phyloP scores from a whole-genome alignment of 2,329 filamentous ascomycete species.

The Fulvia fulva region DNA sequence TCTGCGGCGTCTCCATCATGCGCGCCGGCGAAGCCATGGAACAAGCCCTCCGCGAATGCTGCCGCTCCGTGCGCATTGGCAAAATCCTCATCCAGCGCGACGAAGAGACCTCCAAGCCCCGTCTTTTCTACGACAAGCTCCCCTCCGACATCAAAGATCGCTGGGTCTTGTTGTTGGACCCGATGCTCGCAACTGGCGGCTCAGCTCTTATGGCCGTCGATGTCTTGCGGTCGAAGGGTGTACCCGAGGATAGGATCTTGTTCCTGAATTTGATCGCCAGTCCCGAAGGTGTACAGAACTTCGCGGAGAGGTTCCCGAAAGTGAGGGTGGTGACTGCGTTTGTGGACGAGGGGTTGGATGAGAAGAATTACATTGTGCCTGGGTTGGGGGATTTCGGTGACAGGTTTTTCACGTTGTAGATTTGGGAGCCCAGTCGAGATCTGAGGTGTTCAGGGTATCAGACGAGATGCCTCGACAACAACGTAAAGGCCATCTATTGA shows the following conservation, averaged over 20 bases:
- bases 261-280: slow-evolving; percentile 98
- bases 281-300: slow-evolving; percentile 83
- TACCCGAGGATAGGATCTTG: slow-evolving; percentile 90
- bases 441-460: too few species aligned
- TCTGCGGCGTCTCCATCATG: slow-evolving; percentile 98
- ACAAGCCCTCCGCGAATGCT: slow-evolving; percentile 92
- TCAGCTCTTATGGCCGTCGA: slow-evolving; percentile 97
- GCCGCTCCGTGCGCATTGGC: slow-evolving; percentile 93
- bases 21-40: slow-evolving; percentile 98
- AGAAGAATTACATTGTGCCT: slow-evolving; percentile 98
- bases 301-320: slow-evolving; percentile 83
- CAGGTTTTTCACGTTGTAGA: slow-evolving; percentile 71
- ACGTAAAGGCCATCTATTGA: too few species aligned
- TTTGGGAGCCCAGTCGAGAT: not conserved
- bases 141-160: slow-evolving; percentile 87
- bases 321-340: slow-evolving; percentile 92
- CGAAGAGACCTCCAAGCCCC: slow-evolving; percentile 87
- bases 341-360: slow-evolving; percentile 91
- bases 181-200: slow-evolving; percentile 98
- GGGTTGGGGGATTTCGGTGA: slow-evolving; percentile 95
- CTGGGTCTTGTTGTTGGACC: slow-evolving; percentile 91
- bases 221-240: slow-evolving; percentile 81
- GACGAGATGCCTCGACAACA: too few species aligned
- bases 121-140: slow-evolving; percentile 96
- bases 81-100: slow-evolving; percentile 98